phyloP scores from a whole-genome alignment of 768 basidiomycete genomes.

The Epithele typhae region DNA sequence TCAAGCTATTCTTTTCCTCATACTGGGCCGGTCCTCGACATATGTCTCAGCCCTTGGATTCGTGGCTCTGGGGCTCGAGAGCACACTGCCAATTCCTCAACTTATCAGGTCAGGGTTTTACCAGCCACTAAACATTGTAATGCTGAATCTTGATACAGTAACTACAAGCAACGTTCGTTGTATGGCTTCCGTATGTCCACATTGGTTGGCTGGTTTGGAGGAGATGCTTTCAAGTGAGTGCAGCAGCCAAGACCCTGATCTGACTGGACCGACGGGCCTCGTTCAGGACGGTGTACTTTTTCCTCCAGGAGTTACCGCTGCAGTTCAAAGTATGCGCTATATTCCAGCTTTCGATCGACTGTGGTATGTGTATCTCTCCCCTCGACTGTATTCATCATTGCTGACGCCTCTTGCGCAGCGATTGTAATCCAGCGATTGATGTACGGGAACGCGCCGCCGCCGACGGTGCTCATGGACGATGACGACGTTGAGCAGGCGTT shows the following conservation, averaged over 20 bases:
- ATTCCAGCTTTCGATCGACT: constrained; percentile 78
- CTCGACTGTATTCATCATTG: not conserved
- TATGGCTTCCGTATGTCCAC: constrained; percentile 86
- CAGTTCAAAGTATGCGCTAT: constrained; percentile 83
- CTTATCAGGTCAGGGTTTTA: constrained; percentile 53
- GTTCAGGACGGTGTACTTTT: constrained; percentile 73
- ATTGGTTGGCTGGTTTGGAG: constrained; percentile 77
- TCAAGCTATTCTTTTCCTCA: constrained; percentile 69
- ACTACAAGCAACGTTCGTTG: constrained; percentile 71
- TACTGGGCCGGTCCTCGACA: constrained; percentile 57
- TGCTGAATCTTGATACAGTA: constrained; percentile 40
- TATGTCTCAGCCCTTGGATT: constrained; percentile 70
- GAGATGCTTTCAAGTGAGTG: constrained; percentile 78
- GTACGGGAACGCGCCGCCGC: constrained; percentile 70
- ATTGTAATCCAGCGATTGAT: constrained; percentile 71
- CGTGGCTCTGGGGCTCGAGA: constrained; percentile 76
- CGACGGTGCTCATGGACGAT: constrained; percentile 40
- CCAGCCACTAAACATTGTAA: no score
- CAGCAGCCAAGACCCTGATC: not conserved
- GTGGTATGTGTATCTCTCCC: constrained; percentile 43
- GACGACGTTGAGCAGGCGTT: constrained; percentile 77
- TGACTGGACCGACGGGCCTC: not conserved
- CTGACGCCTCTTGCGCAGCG: constrained; percentile 35
- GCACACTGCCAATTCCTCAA: constrained; percentile 83
- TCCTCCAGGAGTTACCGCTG: constrained; percentile 63